Percentiles rank a stretch among this genome's conserved stretches.
phyloP scores from a whole-genome alignment of 768 basidiomycete genomes.

The Galerina sulciceps region DNA sequence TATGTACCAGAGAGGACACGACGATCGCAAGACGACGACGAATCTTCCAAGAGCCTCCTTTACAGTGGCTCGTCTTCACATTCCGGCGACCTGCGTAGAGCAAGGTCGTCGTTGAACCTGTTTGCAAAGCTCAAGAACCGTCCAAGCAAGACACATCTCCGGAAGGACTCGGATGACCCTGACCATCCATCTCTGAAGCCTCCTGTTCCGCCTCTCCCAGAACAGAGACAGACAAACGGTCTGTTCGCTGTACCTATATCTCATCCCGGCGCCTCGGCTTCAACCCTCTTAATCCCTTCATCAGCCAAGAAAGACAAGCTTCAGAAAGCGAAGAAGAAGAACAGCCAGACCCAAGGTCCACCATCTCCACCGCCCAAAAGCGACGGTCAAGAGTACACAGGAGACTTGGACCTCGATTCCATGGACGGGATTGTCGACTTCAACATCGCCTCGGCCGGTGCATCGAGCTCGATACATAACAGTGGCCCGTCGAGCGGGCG shows the following conservation, averaged over 20 bases:
- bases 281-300: constrained; percentile 21
- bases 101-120: constrained; percentile 47
- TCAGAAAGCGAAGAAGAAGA: constrained; percentile 34
- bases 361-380: constrained; percentile 35
- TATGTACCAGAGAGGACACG: constrained; percentile 33
- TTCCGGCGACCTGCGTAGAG: constrained; percentile 45
- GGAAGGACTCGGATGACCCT: constrained; percentile 34
- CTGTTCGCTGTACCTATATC: constrained; percentile 14
- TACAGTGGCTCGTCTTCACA: constrained; percentile 32
- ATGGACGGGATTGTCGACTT: constrained; percentile 86
- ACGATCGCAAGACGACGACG: constrained; percentile 35
- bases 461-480: constrained; percentile 9
- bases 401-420: constrained; percentile 71
- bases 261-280: neutral
- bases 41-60: constrained; percentile 24
- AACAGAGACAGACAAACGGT: constrained; percentile 8
- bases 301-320: constrained; percentile 34
- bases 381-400: constrained; percentile 40
- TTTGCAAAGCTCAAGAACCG: constrained; percentile 46
- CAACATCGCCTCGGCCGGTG: constrained; percentile 24
- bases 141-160: constrained; percentile 41
- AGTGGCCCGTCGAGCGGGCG: constrained; percentile 7
- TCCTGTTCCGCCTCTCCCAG: constrained; percentile 36
- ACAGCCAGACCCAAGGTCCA: constrained; percentile 30
- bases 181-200: constrained; percentile 41